Conservation (phyloP, 805 yeast species). For the Cyberlindnera euphorbiae region DNA sequence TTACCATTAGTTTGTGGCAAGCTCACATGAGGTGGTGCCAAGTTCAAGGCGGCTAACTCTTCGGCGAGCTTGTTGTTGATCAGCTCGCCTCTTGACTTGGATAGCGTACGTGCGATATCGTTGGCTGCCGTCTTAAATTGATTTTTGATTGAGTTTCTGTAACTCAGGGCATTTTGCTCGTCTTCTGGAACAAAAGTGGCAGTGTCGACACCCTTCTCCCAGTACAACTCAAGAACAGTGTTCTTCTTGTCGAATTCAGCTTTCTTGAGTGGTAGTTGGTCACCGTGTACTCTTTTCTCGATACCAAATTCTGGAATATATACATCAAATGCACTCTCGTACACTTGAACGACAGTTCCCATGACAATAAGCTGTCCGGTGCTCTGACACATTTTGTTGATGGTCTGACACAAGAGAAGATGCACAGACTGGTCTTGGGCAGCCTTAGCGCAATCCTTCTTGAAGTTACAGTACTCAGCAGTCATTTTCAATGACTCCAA, state of each 20-base stretch:
- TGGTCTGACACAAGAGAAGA: conserved; percentile 74
- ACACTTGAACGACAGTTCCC: conserved; percentile 88
- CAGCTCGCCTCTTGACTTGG: conserved; percentile 16
- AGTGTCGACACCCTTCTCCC: conserved; percentile 92
- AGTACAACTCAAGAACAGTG: conserved; percentile 71
- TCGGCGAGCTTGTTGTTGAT: conserved; percentile 37
- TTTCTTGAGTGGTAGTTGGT: conserved; percentile 85
- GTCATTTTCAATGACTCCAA: conserved; percentile 70
- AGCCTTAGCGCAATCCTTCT: conserved; percentile 86
- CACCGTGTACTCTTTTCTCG: conserved; percentile 95
- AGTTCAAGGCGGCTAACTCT: conserved; percentile 45
- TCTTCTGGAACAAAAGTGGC: conserved; percentile 91
- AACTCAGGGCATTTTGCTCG: conserved; percentile 72
- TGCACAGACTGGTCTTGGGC: conserved; percentile 97
- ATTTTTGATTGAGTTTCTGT: conserved; percentile 73
- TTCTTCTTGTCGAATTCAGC: conserved; percentile 81
- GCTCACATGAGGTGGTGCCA: conserved; percentile 36
- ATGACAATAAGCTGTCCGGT: conserved; percentile 80
- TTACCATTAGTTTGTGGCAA: conserved; percentile 26
- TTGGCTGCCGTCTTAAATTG: conserved; percentile 67
- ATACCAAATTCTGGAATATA: conserved; percentile 90
- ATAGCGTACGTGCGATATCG: conserved; percentile 63
- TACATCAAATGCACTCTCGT: conserved; percentile 94
- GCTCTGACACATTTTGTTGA: conserved; percentile 62
- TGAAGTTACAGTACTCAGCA: conserved; percentile 91